These are phyloP conservation scores for Arthroderma uncinatum DNA, from an alignment of 2,329 filamentous ascomycete genomes.

Conservation along the genomic window DNA sequence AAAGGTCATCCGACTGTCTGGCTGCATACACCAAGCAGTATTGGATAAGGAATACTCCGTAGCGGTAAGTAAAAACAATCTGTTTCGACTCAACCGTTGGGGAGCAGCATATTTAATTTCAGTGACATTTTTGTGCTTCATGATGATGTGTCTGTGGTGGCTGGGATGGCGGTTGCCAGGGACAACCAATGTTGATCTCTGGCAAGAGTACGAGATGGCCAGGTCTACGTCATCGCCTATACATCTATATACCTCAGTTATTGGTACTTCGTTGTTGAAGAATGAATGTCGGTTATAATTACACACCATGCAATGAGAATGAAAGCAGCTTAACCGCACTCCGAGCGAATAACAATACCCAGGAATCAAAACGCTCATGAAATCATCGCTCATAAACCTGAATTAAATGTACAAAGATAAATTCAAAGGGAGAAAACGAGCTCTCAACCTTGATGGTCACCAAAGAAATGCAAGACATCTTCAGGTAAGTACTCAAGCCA, in stretches of 20 bases:
- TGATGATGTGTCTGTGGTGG: not conserved
- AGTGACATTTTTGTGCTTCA: not conserved
- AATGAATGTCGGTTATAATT: not conserved
- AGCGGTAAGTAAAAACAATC: not conserved
- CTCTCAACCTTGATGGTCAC: slow-evolving; percentile 24
- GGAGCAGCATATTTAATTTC: not conserved
- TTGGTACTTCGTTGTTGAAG: not conserved
- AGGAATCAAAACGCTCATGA: not conserved
- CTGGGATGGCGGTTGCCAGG: slow-evolving; percentile 7
- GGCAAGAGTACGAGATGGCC: too few relatives aligned
- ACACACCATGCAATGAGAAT: not conserved
- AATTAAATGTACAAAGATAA: not conserved
- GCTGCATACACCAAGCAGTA: not conserved
- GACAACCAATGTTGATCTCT: slow-evolving; percentile 1
- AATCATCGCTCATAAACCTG: slow-evolving; percentile 1
- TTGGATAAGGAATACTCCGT: not conserved
- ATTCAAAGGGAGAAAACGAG: not conserved
- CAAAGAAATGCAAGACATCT: slow-evolving; percentile 50
- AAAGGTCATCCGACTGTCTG: not conserved
- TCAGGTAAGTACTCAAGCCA: slow-evolving; percentile 65
- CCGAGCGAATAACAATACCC: not conserved
- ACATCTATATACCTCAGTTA: too few relatives aligned
- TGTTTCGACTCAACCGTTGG: not conserved
- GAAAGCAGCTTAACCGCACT: not conserved
- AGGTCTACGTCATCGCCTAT: too few relatives aligned